Evolutionary conservation across 2,329 filamentous ascomycete genomes (phyloP), one percentile per base, ranked within the genome.

Genomic region (Aureobasidium sp.): DNA sequence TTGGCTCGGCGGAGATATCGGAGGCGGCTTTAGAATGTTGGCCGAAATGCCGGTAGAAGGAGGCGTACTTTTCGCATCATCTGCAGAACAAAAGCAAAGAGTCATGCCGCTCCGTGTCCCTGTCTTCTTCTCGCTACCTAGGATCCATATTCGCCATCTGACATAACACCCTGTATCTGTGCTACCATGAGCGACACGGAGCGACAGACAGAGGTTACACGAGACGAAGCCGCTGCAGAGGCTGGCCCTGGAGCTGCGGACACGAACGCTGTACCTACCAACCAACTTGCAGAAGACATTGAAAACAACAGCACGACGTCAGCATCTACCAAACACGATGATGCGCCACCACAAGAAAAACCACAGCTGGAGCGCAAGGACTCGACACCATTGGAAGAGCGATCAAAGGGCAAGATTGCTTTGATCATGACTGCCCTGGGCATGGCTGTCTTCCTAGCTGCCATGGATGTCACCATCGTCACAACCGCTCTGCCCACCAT

Each of bases 401-500:
- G 70, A 44, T 70, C 71, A 9, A 72, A 71, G 61, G 69, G 70
- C 59, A 72, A 81, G 69, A 76, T 79, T 61, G 73, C 74, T 6
- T 64, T 81, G 62, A 81, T 82, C 66, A 81, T 81, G 79, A 68
- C 75, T 32, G 78, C 79, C 3, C 71, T 81, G 1, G 70, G 73
- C 63, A 78, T 84, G 71, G 82, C 82, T 8, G 75, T 86, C 13
- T 83, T 85, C 60, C 77, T 86, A 29, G 82, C 83, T 12, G 84
- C 84, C 36, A 72, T 86, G 44, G 84, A 86, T 67, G 83, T 85
- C 70, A 85, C 84, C 0, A 86, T 86, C 65, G 78, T 87, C 59
- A 82, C 84, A 0, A 86, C 84, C 3, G 83, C 84, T 2, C 73
- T 86, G 0, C 84, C 84, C 0, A 85, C 83, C 1, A 86, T 87